Conservation (phyloP, 2,329 filamentous ascomycete species). For the Chaetothyriales sp. region DNA sequence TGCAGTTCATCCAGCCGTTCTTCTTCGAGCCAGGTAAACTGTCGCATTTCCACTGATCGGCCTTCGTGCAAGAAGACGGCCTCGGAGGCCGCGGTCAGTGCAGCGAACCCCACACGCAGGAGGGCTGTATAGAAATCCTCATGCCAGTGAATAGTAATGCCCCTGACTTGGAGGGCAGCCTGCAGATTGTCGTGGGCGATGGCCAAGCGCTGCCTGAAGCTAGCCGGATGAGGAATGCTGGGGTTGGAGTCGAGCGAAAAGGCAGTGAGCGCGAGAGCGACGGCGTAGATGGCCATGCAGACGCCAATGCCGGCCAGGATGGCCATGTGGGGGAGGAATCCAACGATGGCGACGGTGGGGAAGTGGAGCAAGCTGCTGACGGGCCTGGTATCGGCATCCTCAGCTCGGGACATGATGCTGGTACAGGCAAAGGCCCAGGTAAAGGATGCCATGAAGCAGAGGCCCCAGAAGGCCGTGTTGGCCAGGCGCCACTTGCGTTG, state of each 20-base stretch:
- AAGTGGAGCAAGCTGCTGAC: conserved; percentile 60
- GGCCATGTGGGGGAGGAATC: conserved; percentile 87
- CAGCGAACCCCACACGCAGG: conserved; percentile 70
- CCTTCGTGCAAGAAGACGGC: conserved; percentile 94
- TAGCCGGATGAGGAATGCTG: conserved; percentile 31
- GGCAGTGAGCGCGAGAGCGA: conserved; percentile 65
- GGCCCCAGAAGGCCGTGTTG: conserved; percentile 78
- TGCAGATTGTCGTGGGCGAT: conserved; percentile 80
- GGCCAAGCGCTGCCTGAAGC: conserved; percentile 47
- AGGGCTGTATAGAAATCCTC: conserved; percentile 95
- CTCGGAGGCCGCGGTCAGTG: conserved; percentile 85
- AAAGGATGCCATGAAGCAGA: conserved; percentile 80
- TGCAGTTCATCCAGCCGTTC: conserved; percentile 69
- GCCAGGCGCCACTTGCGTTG: conserved; percentile 69
- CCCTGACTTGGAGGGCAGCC: conserved; percentile 72
- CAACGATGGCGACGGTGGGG: conserved; percentile 86
- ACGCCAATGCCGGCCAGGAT: conserved; percentile 65
- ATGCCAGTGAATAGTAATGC: conserved; percentile 64
- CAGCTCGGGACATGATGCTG: conserved; percentile 22
- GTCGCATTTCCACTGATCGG: conserved; percentile 55
- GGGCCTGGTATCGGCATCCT: conserved; percentile 15
- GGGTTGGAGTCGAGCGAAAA: conserved; percentile 43
- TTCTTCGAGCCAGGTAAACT: conserved; percentile 83
- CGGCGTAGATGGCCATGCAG: conserved; percentile 61
- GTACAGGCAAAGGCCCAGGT: conserved; percentile 54